phyloP scores from a whole-genome alignment of 495 filamentous ascomycete genomes.

The Penicillium antarcticum region DNA sequence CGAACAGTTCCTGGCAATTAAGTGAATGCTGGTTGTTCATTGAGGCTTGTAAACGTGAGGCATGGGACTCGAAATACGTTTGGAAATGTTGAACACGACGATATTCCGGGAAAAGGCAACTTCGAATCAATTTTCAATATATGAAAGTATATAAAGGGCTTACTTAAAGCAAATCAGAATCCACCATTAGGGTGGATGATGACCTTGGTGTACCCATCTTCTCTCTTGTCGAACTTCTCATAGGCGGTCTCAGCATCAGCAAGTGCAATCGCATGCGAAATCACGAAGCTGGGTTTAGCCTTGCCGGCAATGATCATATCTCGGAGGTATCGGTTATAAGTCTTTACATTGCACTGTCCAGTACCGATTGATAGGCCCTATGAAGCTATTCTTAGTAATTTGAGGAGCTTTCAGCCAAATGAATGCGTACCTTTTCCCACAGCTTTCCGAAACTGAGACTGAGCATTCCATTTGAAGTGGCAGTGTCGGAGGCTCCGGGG shows the following conservation, averaged over 20 bases:
- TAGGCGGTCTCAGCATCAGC: slow-evolving; percentile 51
- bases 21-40: no score
- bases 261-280: slow-evolving; percentile 53
- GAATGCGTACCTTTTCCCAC: slow-evolving; percentile 51
- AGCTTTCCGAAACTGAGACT: slow-evolving; percentile 57
- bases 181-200: slow-evolving; percentile 41
- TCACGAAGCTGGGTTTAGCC: slow-evolving; percentile 56
- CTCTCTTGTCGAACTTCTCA: slow-evolving; percentile 47
- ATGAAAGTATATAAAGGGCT: no score
- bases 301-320: slow-evolving; percentile 56
- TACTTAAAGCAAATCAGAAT: slow-evolving; percentile 5
- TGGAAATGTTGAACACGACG: no score
- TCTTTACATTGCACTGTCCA: slow-evolving; percentile 60
- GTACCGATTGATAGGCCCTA: slow-evolving; percentile 48
- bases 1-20: no score
- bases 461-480: slow-evolving; percentile 49
- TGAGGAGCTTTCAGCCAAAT: background rate
- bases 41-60: no score
- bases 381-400: background rate
- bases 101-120: no score
- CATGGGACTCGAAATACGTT: no score
- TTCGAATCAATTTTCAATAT: no score
- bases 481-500: slow-evolving; percentile 43
- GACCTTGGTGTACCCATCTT: slow-evolving; percentile 49
- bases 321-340: slow-evolving; percentile 54